Evolutionary conservation across 345 rosid genomes (phyloP).

Genomic region (Hibiscus syriacus): DNA sequence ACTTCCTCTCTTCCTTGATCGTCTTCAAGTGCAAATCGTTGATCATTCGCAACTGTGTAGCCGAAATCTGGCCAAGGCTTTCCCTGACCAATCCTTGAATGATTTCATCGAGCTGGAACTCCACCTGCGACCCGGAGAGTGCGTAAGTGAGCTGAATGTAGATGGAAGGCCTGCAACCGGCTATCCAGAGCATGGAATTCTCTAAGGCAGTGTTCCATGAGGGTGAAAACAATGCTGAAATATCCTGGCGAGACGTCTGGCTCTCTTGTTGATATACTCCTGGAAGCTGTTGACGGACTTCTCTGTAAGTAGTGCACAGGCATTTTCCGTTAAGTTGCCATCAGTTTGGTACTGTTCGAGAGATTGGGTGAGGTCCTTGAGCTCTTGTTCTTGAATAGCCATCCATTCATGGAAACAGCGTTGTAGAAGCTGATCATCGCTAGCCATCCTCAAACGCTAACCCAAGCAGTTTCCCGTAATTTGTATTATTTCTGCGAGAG

Average conservation of each 20-base stretch:
- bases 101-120: neutral
- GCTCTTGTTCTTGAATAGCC: neutral
- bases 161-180: neutral
- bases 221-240: neutral
- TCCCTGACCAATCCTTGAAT: neutral
- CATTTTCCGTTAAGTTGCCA: neutral
- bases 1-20: neutral
- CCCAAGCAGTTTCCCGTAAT: neutral
- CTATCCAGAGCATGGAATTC: neutral
- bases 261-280: neutral
- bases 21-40: neutral
- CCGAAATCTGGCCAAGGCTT: neutral
- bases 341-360: neutral
- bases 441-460: neutral
- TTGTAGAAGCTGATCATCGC: neutral
- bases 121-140: neutral
- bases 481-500: too few relatives aligned
- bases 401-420: neutral
- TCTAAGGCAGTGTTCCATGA: neutral
- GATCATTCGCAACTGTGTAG: neutral
- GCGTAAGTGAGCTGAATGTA: too few relatives aligned
- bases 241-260: neutral
- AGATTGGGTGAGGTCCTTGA: neutral
- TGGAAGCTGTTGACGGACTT: neutral
- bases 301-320: neutral